Conservation (phyloP, 2,329 filamentous ascomycete genomes). For the Colletotrichum phormii region DNA sequence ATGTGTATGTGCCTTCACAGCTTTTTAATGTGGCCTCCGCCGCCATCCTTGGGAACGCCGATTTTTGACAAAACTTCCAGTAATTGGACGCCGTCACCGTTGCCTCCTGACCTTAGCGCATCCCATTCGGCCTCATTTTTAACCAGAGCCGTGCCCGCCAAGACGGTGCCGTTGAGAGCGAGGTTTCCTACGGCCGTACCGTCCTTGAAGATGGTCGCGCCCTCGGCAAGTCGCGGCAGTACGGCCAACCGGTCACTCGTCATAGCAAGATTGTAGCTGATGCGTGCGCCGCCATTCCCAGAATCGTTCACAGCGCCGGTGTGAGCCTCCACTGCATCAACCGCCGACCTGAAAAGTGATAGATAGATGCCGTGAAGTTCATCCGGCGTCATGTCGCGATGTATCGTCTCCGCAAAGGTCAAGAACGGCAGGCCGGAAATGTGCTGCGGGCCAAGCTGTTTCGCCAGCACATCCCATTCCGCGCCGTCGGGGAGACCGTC, state of each 20-base stretch:
- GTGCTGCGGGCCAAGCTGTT: conserved; percentile 45
- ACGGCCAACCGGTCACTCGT: conserved; percentile 65
- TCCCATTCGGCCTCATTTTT: conserved; percentile 70
- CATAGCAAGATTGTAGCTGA: conserved; percentile 74
- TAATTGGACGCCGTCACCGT: conserved; percentile 41
- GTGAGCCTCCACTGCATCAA: conserved; percentile 48
- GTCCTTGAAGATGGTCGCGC: conserved; percentile 47
- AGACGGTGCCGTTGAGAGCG: conserved; percentile 70
- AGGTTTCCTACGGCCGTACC: conserved; percentile 54
- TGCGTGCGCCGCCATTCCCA: conserved; percentile 55
- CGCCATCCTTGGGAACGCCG: conserved; percentile 44
- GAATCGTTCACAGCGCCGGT: conserved; percentile 37
- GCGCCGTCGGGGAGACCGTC: conserved; percentile 54
- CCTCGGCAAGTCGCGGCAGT: conserved; percentile 66
- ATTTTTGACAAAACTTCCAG: conserved; percentile 54
- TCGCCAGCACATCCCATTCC: conserved; percentile 64
- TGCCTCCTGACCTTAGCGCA: conserved; percentile 51
- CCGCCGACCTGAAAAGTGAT: conserved; percentile 58
- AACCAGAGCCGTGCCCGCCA: conserved; percentile 73
- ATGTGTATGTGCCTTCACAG: conserved; percentile 7
- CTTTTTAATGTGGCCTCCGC: conserved; percentile 9
- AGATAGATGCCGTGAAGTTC: conserved; percentile 58
- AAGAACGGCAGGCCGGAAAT: conserved; percentile 52
- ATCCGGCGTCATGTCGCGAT: conserved; percentile 45
- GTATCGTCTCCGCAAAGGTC: conserved; percentile 55